phyloP scores from a whole-genome alignment of 768 basidiomycete species.

The Boletus subcaerulescens region DNA sequence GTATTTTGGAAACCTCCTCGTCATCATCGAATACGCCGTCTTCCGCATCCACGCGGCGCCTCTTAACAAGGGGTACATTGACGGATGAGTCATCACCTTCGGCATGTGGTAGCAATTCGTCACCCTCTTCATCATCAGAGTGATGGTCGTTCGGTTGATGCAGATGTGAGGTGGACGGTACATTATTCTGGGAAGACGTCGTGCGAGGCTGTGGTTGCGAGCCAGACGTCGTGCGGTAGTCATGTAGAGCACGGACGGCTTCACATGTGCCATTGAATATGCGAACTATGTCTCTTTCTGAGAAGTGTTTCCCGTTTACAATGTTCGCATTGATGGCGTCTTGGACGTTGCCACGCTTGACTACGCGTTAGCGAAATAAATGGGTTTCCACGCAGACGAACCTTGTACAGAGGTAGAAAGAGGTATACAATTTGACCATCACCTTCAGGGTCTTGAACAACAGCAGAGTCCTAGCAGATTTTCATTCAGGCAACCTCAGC shows the following conservation, averaged over 20 bases:
- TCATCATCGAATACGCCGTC: conserved; percentile 76
- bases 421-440: conserved; percentile 95
- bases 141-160: conserved; percentile 27
- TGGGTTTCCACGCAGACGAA: conserved; percentile 25
- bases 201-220: conserved; percentile 22
- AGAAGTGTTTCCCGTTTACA: conserved; percentile 76
- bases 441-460: conserved; percentile 89
- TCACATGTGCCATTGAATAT: conserved; percentile 94
- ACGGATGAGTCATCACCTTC: conserved; percentile 56
- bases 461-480: conserved; percentile 75
- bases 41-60: conserved; percentile 47
- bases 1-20: conserved; percentile 46
- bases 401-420: conserved; percentile 92
- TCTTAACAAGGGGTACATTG: conserved; percentile 60
- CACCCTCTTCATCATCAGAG: conserved; percentile 58
- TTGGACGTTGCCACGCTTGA: conserved; percentile 88
- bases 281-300: conserved; percentile 84
- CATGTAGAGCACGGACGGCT: conserved; percentile 93
- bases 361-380: not conserved
- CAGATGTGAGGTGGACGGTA: conserved; percentile 22
- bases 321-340: conserved; percentile 88
- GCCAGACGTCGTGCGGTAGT: conserved; percentile 56
- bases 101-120: conserved; percentile 70
- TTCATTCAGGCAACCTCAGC: not conserved
- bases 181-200: conserved; percentile 11